phyloP scores from a whole-genome alignment of 1,139 yeast genomes.

The Hemisphaericaspora lyxosophila region DNA sequence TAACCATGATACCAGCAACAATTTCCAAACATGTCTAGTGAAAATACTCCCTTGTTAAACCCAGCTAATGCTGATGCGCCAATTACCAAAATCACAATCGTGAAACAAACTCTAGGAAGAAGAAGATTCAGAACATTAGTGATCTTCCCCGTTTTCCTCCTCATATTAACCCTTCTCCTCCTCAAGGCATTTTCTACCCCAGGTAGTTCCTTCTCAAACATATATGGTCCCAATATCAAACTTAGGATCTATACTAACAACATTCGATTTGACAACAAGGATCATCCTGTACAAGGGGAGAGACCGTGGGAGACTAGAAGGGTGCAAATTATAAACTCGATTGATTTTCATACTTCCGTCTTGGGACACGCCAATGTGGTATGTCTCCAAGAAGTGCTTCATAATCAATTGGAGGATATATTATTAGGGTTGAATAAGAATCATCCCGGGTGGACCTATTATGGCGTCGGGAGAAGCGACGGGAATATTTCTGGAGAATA shows the following conservation, averaged over 20 bases:
- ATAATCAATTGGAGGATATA: conserved; percentile 51
- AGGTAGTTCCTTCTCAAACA: conserved; percentile 5
- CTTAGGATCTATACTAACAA: conserved; percentile 54
- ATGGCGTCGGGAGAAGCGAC: conserved; percentile 52
- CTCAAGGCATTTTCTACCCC: not conserved
- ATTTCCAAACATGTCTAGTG: conserved; percentile 1
- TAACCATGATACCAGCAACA: too few species aligned
- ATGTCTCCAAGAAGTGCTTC: conserved; percentile 56
- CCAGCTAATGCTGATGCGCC: not conserved
- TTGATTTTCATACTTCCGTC: conserved; percentile 33
- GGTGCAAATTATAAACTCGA: conserved; percentile 37
- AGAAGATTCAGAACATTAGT: not conserved
- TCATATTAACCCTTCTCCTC: not conserved
- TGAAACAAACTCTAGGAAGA: too few species aligned
- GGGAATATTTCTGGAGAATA: conserved; percentile 45
- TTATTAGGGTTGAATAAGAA: conserved; percentile 29
- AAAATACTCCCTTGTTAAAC: conserved; percentile 3
- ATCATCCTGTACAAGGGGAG: conserved; percentile 33
- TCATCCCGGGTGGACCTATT: conserved; percentile 33
- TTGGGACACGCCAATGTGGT: conserved; percentile 37
- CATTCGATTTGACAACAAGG: conserved; percentile 46
- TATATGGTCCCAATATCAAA: conserved; percentile 17
- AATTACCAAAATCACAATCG: not conserved
- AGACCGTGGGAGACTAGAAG: conserved; percentile 43
- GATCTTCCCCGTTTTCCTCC: conserved; percentile 5